These are phyloP conservation scores for Sporothrix protearum DNA, from an alignment of 2,329 filamentous ascomycete genomes.

Conservation along the genomic window DNA sequence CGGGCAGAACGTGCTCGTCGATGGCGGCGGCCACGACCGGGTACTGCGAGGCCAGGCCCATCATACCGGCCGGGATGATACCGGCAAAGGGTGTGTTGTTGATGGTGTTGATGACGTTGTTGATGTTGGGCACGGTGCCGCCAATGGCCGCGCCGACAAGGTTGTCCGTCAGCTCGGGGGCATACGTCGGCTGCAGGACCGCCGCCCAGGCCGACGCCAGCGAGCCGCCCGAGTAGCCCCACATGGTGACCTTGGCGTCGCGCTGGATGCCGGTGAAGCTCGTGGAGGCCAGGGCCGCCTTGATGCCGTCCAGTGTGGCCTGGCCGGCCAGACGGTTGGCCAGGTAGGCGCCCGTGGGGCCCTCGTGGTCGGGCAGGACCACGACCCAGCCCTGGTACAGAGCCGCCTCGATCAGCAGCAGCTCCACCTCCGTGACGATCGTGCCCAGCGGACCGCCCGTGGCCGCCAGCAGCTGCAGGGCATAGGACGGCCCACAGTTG, in stretches of 20 bases:
- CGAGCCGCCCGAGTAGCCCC: conserved; percentile 52
- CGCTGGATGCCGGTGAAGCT: conserved; percentile 28
- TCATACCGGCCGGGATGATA: conserved; percentile 30
- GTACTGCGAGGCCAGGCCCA: conserved; percentile 26
- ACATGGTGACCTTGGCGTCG: conserved; percentile 42
- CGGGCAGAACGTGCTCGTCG: conserved; percentile 20
- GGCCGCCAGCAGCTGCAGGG: conserved; percentile 26
- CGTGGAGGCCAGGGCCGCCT: neutral
- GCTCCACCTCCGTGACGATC: conserved; percentile 27
- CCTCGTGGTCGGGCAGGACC: conserved; percentile 45
- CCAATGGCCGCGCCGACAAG: conserved; percentile 39
- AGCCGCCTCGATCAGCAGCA: conserved; percentile 34
- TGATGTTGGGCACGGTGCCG: conserved; percentile 42
- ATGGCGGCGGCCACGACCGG: neutral
- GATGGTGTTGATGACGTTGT: conserved; percentile 40
- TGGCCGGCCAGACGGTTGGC: conserved; percentile 42
- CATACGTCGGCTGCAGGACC: conserved; percentile 45
- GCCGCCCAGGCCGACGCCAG: conserved; percentile 47
- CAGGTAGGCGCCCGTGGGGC: conserved; percentile 41
- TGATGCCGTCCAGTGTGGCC: conserved; percentile 32
- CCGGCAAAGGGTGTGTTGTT: conserved; percentile 31
- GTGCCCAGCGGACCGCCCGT: conserved; percentile 6
- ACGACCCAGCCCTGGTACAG: conserved; percentile 44
- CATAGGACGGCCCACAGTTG: conserved; percentile 39
- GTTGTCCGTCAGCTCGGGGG: conserved; percentile 41